These are phyloP conservation scores for Claviceps purpurea DNA, from an alignment of 2,329 filamentous ascomycete species.

Conservation along the genomic window DNA sequence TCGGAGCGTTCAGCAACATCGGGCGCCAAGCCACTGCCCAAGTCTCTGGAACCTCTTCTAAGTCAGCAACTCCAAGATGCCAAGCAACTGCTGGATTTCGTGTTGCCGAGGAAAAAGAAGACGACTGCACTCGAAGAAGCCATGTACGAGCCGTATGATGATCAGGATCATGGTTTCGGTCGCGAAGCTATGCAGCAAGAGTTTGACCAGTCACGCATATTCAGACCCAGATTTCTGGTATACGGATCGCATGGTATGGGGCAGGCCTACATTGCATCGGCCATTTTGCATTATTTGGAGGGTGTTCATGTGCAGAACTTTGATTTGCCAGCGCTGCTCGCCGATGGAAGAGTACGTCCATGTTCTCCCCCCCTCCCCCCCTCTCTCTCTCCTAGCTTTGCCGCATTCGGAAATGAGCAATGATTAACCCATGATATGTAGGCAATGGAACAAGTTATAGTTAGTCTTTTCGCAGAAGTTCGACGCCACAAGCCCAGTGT, in stretches of 20 bases:
- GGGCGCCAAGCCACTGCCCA: slow-evolving; percentile 67
- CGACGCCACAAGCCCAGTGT: slow-evolving; percentile 91
- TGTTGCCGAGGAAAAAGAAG: slow-evolving; percentile 75
- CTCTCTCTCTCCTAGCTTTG: neutral
- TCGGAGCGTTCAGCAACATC: slow-evolving; percentile 83
- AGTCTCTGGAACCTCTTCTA: slow-evolving; percentile 68
- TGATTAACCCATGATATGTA: slow-evolving; percentile 17
- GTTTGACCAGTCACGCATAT: slow-evolving; percentile 79
- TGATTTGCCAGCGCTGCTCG: slow-evolving; percentile 75
- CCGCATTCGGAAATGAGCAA: neutral
- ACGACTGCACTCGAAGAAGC: slow-evolving; percentile 87
- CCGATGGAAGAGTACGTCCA: slow-evolving; percentile 58
- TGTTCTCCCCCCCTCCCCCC: neutral
- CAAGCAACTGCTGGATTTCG: slow-evolving; percentile 53
- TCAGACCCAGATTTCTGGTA: slow-evolving; percentile 76
- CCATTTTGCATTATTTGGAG: slow-evolving; percentile 81
- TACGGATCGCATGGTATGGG: slow-evolving; percentile 82
- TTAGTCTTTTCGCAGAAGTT: slow-evolving; percentile 82
- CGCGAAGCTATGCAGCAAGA: slow-evolving; percentile 63
- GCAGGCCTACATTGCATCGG: slow-evolving; percentile 75
- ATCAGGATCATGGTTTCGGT: slow-evolving; percentile 71
- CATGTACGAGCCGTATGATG: slow-evolving; percentile 75
- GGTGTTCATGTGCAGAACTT: slow-evolving; percentile 91
- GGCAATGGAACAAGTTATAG: slow-evolving; percentile 75
- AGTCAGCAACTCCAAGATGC: slow-evolving; percentile 59